Evolutionary conservation across 345 rosid species (phyloP).

Genomic region (Gossypium anomalum): DNA sequence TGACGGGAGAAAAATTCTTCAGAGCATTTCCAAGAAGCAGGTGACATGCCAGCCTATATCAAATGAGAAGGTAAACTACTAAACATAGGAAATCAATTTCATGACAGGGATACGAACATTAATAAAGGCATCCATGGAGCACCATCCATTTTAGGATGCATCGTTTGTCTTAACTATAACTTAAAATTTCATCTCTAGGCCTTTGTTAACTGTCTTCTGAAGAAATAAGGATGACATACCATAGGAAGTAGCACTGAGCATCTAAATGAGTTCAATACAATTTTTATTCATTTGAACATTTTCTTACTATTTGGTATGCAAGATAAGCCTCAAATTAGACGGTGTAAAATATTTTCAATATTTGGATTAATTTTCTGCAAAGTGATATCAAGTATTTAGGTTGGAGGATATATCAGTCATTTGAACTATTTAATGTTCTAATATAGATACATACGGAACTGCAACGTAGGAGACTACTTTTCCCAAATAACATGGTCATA

Average conservation of each 20-base stretch:
- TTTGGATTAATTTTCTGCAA: background rate
- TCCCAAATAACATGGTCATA: no score
- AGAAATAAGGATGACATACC: background rate
- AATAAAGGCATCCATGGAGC: background rate
- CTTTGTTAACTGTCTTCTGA: background rate
- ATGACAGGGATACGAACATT: background rate
- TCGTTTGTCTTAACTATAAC: background rate
- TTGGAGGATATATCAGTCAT: background rate
- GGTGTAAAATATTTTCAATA: background rate
- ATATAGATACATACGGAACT: no score
- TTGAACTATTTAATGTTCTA: background rate
- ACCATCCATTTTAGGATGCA: background rate
- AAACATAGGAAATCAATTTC: conserved; percentile 12
- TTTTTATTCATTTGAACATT: background rate
- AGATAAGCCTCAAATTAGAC: background rate
- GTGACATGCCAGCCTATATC: conserved; percentile 62
- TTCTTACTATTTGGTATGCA: background rate
- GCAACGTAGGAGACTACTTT: no score
- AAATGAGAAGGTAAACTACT: conserved; percentile 8
- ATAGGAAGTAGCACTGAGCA: background rate
- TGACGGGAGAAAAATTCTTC: conserved; percentile 75
- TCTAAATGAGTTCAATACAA: background rate
- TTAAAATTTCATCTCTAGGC: background rate
- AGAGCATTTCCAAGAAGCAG: conserved; percentile 95
- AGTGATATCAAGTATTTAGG: background rate